phyloP scores from a whole-genome alignment of 2,329 filamentous ascomycete genomes.

The Knoxdaviesia proteae region DNA sequence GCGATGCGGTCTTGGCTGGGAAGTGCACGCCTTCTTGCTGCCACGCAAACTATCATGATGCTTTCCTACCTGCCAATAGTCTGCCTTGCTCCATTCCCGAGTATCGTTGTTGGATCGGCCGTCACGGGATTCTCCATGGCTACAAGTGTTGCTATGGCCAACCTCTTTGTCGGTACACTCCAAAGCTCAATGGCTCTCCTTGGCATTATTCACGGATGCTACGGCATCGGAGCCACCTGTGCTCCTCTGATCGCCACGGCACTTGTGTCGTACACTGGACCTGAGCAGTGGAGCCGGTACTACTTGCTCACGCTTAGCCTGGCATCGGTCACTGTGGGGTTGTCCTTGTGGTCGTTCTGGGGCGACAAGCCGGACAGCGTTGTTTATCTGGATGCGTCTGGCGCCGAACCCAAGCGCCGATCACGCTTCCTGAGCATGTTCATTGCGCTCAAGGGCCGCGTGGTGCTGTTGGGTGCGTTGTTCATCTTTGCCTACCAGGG shows the following conservation, averaged over 20 bases:
- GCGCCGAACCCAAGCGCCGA: slow-evolving; percentile 5
- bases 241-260: slow-evolving; percentile 58
- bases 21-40: slow-evolving; percentile 39
- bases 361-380: slow-evolving; percentile 22
- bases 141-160: slow-evolving; percentile 26
- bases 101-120: slow-evolving; percentile 38
- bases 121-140: slow-evolving; percentile 13
- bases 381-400: slow-evolving; percentile 2
- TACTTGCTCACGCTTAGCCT: slow-evolving; percentile 47
- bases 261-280: slow-evolving; percentile 34
- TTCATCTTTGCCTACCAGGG: slow-evolving; percentile 81
- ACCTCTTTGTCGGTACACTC: slow-evolving; percentile 36
- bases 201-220: slow-evolving; percentile 45
- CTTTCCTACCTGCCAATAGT: slow-evolving; percentile 44
- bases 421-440: slow-evolving; percentile 19
- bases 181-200: slow-evolving; percentile 31
- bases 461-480: slow-evolving; percentile 52
- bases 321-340: slow-evolving; percentile 30
- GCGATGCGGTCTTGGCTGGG: slow-evolving; percentile 40
- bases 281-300: slow-evolving; percentile 44
- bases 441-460: slow-evolving; percentile 25
- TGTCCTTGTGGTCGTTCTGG: slow-evolving; percentile 48
- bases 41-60: slow-evolving; percentile 34
- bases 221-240: slow-evolving; percentile 42
- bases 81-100: slow-evolving; percentile 47